Conservation (phyloP, 371 early-diverging fungal genomes). For the Mucor circinelloides region DNA sequence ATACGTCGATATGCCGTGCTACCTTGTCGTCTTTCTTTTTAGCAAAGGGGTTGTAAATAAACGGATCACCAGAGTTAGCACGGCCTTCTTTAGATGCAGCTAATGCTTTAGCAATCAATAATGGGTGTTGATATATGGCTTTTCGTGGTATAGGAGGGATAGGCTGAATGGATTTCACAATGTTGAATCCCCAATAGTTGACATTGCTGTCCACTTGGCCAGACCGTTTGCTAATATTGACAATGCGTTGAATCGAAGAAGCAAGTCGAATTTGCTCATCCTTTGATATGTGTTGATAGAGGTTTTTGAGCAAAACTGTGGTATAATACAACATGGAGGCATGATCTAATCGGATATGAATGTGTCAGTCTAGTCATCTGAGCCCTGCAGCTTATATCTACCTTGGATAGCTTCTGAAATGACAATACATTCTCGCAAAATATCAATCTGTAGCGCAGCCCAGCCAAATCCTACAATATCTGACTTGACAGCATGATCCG, state of each 20-base stretch:
- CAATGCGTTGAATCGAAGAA: constrained; percentile 62
- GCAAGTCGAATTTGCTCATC: constrained; percentile 74
- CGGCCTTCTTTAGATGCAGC: constrained; percentile 29
- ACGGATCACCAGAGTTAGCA: constrained; percentile 55
- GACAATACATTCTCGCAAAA: constrained; percentile 73
- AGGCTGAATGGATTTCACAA: constrained; percentile 45
- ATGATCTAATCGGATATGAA: constrained; percentile 47
- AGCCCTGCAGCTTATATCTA: constrained; percentile 13
- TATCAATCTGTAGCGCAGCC: constrained; percentile 79
- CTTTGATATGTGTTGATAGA: constrained; percentile 66
- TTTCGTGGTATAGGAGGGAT: constrained; percentile 48
- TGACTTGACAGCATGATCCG: background rate
- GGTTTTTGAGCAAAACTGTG: constrained; percentile 66
- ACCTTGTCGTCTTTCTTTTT: constrained; percentile 57
- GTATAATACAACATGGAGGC: constrained; percentile 67
- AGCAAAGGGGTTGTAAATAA: constrained; percentile 81
- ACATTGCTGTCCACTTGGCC: constrained; percentile 26
- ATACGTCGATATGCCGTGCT: background rate
- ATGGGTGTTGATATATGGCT: constrained; percentile 38
- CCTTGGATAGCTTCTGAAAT: constrained; percentile 75
- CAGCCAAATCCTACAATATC: constrained; percentile 60
- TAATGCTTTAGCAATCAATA: constrained; percentile 25
- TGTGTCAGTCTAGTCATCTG: background rate
- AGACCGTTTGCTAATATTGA: constrained; percentile 44
- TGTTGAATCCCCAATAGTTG: constrained; percentile 57